A percentile compares a stretch with the other conserved stretches of the same genome.
These are phyloP conservation scores for Talaromyces amestolkiae DNA, from an alignment of 2,329 filamentous ascomycete species.

Conservation along the genomic window DNA sequence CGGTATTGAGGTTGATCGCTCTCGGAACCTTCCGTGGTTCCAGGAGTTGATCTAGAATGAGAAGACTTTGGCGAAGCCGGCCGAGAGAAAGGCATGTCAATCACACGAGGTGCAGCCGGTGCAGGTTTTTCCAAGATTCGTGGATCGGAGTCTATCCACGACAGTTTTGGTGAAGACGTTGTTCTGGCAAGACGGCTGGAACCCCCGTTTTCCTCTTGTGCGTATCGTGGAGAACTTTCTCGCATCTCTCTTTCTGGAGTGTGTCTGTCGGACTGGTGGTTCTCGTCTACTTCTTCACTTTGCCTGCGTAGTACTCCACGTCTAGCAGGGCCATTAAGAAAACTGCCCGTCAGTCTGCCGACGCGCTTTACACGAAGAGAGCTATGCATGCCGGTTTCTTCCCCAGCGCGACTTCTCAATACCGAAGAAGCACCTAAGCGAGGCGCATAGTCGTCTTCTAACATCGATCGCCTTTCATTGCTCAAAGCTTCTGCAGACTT, in stretches of 20 bases:
- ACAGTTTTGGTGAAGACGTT: constrained; percentile 37
- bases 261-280: constrained; percentile 29
- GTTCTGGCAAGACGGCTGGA: constrained; percentile 25
- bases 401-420: constrained; percentile 50
- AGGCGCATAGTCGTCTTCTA: constrained; percentile 36
- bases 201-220: constrained; percentile 30
- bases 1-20: constrained; percentile 57
- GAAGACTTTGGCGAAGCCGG: constrained; percentile 37
- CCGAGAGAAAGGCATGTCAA: constrained; percentile 34
- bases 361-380: constrained; percentile 76
- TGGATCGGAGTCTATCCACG: constrained; percentile 37
- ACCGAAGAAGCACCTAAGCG: constrained; percentile 38
- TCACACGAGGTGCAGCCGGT: constrained; percentile 23
- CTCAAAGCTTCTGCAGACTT: constrained; percentile 34
- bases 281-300: constrained; percentile 63
- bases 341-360: constrained; percentile 71
- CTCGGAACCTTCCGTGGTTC: constrained; percentile 41
- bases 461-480: constrained; percentile 32
- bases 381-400: constrained; percentile 65
- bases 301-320: constrained; percentile 62
- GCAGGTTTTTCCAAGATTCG: constrained; percentile 26
- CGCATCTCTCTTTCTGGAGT: constrained; percentile 28
- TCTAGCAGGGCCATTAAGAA: constrained; percentile 75
- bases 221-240: constrained; percentile 31
- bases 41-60: constrained; percentile 40